Conservation (phyloP, 352 stramenopile species). For the Elongisporangium senticosum region DNA sequence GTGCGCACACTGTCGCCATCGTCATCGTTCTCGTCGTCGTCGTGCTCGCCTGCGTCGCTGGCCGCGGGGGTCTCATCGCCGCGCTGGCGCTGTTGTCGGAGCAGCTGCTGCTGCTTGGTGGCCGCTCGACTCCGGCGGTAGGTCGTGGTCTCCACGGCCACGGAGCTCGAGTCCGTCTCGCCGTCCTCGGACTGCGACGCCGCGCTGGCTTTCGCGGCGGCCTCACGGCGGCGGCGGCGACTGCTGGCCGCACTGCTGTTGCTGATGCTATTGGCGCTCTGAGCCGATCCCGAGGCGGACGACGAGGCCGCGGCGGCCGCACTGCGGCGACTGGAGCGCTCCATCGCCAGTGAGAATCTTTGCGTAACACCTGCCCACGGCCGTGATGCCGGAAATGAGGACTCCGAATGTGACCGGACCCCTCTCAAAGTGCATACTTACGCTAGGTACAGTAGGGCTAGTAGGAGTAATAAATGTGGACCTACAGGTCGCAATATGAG, state of each 20-base stretch:
- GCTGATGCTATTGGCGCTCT: conserved; percentile 23
- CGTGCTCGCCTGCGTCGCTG: conserved; percentile 19
- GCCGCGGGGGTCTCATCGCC: conserved; percentile 27
- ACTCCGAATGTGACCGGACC: not conserved
- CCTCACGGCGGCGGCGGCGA: conserved; percentile 25
- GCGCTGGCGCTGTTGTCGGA: conserved; percentile 7
- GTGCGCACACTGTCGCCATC: conserved; percentile 5
- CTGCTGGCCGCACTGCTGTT: conserved; percentile 27
- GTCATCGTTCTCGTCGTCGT: conserved; percentile 14
- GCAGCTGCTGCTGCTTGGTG: conserved; percentile 18
- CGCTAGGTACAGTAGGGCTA: not conserved
- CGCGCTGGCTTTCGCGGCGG: conserved; percentile 14
- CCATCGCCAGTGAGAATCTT: conserved; percentile 21
- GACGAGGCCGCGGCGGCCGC: conserved; percentile 11
- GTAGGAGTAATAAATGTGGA: not conserved
- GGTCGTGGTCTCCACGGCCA: conserved; percentile 14
- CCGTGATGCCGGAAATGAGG: not conserved
- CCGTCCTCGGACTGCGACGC: conserved; percentile 49
- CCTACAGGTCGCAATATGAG: too few relatives aligned
- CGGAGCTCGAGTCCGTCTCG: conserved; percentile 55
- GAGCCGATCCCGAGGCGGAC: not conserved
- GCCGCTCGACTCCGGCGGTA: conserved; percentile 16
- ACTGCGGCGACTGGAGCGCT: conserved; percentile 48
- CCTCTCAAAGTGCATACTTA: not conserved
- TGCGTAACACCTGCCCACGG: not conserved